phyloP scores from a whole-genome alignment of 805 yeast species.

The Hanseniaspora meyeri region DNA sequence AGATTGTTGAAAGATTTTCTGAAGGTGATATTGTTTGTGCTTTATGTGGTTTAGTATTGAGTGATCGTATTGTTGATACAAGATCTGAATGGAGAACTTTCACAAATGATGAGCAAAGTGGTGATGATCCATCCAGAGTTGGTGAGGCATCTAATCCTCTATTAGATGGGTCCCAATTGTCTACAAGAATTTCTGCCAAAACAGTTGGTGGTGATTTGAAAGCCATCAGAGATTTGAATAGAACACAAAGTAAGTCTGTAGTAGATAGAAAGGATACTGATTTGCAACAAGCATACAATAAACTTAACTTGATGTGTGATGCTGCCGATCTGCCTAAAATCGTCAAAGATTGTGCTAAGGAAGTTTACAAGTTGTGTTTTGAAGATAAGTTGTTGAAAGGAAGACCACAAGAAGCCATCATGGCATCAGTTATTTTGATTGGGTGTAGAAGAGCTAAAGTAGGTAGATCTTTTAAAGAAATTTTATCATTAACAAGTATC shows the following conservation, averaged over 20 bases:
- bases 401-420: slow-evolving; percentile 80
- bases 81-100: slow-evolving; percentile 98
- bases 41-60: slow-evolving; percentile 83
- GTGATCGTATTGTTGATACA: slow-evolving; percentile 85
- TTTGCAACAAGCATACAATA: slow-evolving; percentile 75
- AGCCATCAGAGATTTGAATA: slow-evolving; percentile 75
- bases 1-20: slow-evolving; percentile 82
- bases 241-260: slow-evolving; percentile 76
- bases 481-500: slow-evolving; percentile 86
- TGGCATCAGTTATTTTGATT: slow-evolving; percentile 90
- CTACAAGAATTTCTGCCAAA: slow-evolving; percentile 72
- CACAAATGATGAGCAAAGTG: slow-evolving; percentile 93
- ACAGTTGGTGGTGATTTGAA: slow-evolving; percentile 80
- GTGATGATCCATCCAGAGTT: slow-evolving; percentile 97
- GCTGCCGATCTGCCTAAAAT: slow-evolving; percentile 89
- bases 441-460: slow-evolving; percentile 92
- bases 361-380: slow-evolving; percentile 80
- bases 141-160: slow-evolving; percentile 94
- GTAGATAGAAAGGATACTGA: slow-evolving; percentile 84
- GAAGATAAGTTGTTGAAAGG: slow-evolving; percentile 81
- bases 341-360: slow-evolving; percentile 95
- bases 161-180: slow-evolving; percentile 79
- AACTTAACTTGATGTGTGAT: slow-evolving; percentile 91
- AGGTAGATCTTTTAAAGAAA: slow-evolving; percentile 89
- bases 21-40: slow-evolving; percentile 99